Evolutionary conservation across 2,329 filamentous ascomycete species (phyloP), one percentile per base, ranked within the genome.

Genomic region (Colletotrichum sp.): DNA sequence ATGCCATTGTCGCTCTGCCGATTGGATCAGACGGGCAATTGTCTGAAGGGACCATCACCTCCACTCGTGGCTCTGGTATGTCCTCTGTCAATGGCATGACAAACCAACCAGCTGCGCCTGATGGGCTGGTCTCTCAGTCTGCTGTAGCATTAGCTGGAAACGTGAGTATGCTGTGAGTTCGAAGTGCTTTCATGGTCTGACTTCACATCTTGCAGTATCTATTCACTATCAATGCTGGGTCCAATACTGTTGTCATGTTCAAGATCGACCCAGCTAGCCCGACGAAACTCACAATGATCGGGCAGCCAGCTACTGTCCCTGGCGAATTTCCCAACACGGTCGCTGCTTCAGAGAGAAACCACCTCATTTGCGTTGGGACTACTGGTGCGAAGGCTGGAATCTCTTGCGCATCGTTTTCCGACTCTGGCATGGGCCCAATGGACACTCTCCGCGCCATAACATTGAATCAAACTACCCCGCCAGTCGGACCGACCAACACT

Each of bases 391-490:
- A 79, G 18, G 85, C 88, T 0, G 89, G 88, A 8, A 79, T 90
- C 32, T 83, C 88, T 0, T 90, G 89, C 79, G 83, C 83, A 13
- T 71, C 78, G 2, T 88, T 89, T 77, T 83, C 82, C 0, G 15
- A 74, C 1, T 34, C 77, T 0, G 89, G 88, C 1, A 79, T 91
- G 1, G 80, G 77, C 0, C 77, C 82, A 7, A 86, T 90, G 81
- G 89, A 91, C 71, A 81, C 71, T 2, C 84, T 89, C 0, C 86
- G 88, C 0, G 71, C 84, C 0, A 88, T 92, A 74, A 85, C 88
- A 15, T 79, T 93, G 2, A 82, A 83, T 2, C 92, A 93, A 80
- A 88, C 87, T 0, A 92, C 89, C 0, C 92, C 92, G 0, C 91
- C 92, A 0, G 81, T 84, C 0, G 92, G 91, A 0, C 91, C 92